Evolutionary conservation across 139 green algal species (phyloP), one percentile per base, ranked within the genome.

Genomic region (Trebouxia sp.): DNA sequence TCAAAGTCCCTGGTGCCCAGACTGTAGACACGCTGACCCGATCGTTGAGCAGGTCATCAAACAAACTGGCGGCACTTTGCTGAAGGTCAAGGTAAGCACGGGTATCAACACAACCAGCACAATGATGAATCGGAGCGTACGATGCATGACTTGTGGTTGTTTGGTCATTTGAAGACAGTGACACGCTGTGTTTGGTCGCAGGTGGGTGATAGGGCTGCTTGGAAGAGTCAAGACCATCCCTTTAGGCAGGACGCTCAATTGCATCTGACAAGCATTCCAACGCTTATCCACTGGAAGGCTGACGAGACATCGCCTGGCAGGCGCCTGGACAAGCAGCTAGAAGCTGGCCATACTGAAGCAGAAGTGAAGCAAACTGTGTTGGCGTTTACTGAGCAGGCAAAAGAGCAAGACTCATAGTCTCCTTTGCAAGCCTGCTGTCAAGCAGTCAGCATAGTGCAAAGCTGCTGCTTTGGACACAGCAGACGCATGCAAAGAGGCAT

Each of bases 21-120:
- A 72, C 35, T 72, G 62, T 15, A 35, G 43, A 14, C 32, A 72
- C 6, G 62, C 62, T 26, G 62, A 72, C 32, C 62, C 62, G 10
- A 72, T 72, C 32, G 62, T 72, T n/a, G 62, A 72, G 10, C 7
- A 45, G 32, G 62, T 72, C 62, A 72, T 72, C 32, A 72, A 72
- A 43, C 62, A 72, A 6, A 72, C 32, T 14, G 62, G 62, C 62
- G 62, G 62, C 62, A 72, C 62, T 45, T 41, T 72, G 35, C 62
- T 72, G 9, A 72, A 72, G 43, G 62, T 72, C 32, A 72, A 72
- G 32, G 62, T 24, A 45, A 72, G 62, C 35, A n/a, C n/a, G n/a
- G n/a, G n/a, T n/a, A n/a, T n/a, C n/a, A n/a, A n/a, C n/a, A n/a
- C n/a, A n/a, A n/a, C n/a, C n/a, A n/a, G n/a, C n/a, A n/a, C n/a